phyloP scores from a whole-genome alignment of 108 stramenopile genomes.

The Skeletonema tropicum region DNA sequence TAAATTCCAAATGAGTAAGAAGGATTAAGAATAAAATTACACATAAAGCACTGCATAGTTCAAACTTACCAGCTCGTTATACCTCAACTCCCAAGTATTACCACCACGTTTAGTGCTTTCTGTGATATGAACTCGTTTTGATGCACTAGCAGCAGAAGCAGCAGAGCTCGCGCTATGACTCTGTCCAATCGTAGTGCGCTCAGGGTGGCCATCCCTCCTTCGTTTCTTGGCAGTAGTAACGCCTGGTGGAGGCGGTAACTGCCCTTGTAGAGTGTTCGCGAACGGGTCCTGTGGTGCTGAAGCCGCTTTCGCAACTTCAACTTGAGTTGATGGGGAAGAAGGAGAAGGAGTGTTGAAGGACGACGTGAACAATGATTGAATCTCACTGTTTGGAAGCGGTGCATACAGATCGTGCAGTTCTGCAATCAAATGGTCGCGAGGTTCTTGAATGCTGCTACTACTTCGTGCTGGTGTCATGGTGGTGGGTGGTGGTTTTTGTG shows the following conservation, averaged over 20 bases:
- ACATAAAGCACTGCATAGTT: neutral
- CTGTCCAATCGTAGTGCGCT: neutral
- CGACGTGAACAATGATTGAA: neutral
- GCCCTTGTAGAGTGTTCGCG: neutral
- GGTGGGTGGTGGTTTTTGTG: no score
- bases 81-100: neutral
- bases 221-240: neutral
- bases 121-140: neutral
- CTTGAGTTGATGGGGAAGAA: neutral
- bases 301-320: neutral
- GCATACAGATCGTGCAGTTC: conserved; percentile 25
- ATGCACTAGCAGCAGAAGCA: neutral
- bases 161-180: neutral
- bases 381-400: conserved; percentile 35
- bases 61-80: conserved; percentile 18
- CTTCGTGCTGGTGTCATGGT: conserved; percentile 21
- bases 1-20: neutral
- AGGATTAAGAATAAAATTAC: neutral
- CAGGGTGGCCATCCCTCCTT: neutral
- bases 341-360: neutral
- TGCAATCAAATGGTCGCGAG: neutral
- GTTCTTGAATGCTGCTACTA: conserved; percentile 1
- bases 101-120: neutral
- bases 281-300: neutral
- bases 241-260: neutral